Conservation (phyloP, 2,329 filamentous ascomycete genomes). For the Talaromyces funiculosus region DNA sequence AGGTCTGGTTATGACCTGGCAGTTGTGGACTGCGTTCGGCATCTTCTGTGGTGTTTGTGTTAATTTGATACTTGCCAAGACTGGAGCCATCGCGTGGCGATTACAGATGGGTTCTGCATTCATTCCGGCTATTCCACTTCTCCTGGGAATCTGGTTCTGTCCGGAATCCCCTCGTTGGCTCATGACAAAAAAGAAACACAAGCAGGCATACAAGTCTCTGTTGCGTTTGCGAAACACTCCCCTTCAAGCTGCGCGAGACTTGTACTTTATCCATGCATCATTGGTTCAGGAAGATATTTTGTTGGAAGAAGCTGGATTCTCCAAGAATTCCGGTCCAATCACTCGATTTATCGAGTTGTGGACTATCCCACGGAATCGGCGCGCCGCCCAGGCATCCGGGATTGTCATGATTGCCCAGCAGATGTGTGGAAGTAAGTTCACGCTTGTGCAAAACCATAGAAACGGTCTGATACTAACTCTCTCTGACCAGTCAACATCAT, state of each 20-base stretch:
- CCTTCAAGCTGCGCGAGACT: constrained; percentile 57
- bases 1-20: constrained; percentile 52
- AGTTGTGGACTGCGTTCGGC: constrained; percentile 53
- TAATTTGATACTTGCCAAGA: constrained; percentile 59
- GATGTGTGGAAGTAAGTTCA: constrained; percentile 52
- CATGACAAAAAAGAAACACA: constrained; percentile 60
- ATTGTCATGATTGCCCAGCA: constrained; percentile 76
- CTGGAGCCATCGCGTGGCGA: constrained; percentile 57
- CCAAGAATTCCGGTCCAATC: constrained; percentile 51
- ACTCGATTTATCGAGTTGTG: constrained; percentile 54
- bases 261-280: constrained; percentile 56
- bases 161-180: constrained; percentile 63
- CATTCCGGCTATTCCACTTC: constrained; percentile 58
- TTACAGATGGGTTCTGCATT: constrained; percentile 61
- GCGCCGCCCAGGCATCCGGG: constrained; percentile 68
- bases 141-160: constrained; percentile 56
- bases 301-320: constrained; percentile 22
- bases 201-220: constrained; percentile 56
- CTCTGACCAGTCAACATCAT: constrained; percentile 57
- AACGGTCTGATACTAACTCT: not conserved
- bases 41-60: constrained; percentile 63
- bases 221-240: constrained; percentile 52
- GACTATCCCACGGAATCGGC: constrained; percentile 44
- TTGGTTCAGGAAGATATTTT: constrained; percentile 41
- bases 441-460: not conserved